Conservation (phyloP, 1,284 basidiomycete species). For the Phellinidium pouzarii region DNA sequence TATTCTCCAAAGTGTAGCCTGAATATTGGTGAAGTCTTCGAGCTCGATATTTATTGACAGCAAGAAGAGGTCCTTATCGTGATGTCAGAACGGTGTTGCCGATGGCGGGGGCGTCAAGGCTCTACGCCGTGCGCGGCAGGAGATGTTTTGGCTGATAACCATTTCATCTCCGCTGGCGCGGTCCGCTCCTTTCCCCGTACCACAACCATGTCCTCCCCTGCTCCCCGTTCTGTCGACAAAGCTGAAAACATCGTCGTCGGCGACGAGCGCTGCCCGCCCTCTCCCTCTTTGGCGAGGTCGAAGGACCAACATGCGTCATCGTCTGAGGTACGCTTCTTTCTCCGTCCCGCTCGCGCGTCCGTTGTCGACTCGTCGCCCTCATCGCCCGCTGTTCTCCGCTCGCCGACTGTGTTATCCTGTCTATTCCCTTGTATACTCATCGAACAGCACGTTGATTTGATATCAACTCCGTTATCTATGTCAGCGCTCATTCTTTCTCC, state of each 20-base stretch:
- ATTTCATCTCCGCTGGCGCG: not conserved
- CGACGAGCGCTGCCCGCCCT: constrained; percentile 1
- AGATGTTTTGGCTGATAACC: not conserved
- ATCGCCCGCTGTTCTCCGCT: not conserved
- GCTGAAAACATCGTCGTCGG: not conserved
- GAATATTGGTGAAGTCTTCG: too few relatives aligned
- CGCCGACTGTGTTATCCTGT: not conserved
- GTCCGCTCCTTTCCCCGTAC: not conserved
- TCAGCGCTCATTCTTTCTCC: constrained; percentile 14
- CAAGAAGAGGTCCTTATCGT: not conserved
- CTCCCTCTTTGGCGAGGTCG: constrained; percentile 1
- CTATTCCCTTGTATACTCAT: not conserved
- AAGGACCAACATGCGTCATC: not conserved
- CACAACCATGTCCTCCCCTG: constrained; percentile 8
- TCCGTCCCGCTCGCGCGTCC: not conserved
- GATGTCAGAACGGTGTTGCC: not conserved
- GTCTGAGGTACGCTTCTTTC: constrained; percentile 15
- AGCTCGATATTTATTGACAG: not conserved
- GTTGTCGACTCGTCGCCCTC: not conserved
- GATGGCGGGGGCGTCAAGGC: not conserved
- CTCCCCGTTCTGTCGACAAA: constrained; percentile 1
- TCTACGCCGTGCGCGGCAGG: not conserved
- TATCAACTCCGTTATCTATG: constrained; percentile 1
- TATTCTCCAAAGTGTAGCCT: too few relatives aligned
- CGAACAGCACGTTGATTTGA: not conserved